Conservation (phyloP, 768 basidiomycete genomes). For the Dioszegia hungarica region DNA sequence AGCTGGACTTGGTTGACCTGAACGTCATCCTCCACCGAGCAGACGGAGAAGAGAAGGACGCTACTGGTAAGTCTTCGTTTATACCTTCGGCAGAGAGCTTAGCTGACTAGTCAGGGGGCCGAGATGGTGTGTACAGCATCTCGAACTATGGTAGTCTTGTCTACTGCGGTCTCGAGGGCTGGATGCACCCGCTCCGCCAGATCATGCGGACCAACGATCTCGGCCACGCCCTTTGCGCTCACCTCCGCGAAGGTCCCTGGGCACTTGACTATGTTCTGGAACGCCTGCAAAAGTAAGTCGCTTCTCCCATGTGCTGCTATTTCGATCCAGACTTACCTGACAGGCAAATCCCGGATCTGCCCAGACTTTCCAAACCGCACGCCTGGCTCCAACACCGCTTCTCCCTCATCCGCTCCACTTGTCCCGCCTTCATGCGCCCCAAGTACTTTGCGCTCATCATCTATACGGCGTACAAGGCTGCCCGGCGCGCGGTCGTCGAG, state of each 20-base stretch:
- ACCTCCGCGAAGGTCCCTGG: slow-evolving; percentile 84
- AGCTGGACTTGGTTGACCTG: slow-evolving; percentile 76
- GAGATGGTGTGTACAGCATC: slow-evolving; percentile 75
- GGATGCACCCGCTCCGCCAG: slow-evolving; percentile 82
- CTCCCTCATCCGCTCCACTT: slow-evolving; percentile 66
- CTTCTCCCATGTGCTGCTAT: not conserved
- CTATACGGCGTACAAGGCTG: slow-evolving; percentile 86
- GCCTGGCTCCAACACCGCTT: slow-evolving; percentile 86
- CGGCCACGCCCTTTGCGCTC: slow-evolving; percentile 82
- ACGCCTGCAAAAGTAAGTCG: slow-evolving; percentile 65
- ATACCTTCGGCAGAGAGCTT: too few species aligned
- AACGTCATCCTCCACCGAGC: slow-evolving; percentile 81
- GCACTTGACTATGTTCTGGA: slow-evolving; percentile 79
- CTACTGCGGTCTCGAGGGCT: slow-evolving; percentile 94
- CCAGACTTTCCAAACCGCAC: slow-evolving; percentile 65
- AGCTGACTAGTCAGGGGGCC: slow-evolving; percentile 47
- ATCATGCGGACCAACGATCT: slow-evolving; percentile 89
- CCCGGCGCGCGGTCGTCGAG: slow-evolving; percentile 73
- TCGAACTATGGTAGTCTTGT: slow-evolving; percentile 68
- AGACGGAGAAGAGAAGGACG: slow-evolving; percentile 87
- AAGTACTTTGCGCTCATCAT: slow-evolving; percentile 93
- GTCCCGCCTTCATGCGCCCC: slow-evolving; percentile 83
- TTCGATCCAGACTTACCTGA: not conserved
- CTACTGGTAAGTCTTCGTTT: slow-evolving; percentile 54
- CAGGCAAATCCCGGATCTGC: slow-evolving; percentile 57